phyloP scores from a whole-genome alignment of 2,329 filamentous ascomycete genomes.

The Rosellinia necatrix region DNA sequence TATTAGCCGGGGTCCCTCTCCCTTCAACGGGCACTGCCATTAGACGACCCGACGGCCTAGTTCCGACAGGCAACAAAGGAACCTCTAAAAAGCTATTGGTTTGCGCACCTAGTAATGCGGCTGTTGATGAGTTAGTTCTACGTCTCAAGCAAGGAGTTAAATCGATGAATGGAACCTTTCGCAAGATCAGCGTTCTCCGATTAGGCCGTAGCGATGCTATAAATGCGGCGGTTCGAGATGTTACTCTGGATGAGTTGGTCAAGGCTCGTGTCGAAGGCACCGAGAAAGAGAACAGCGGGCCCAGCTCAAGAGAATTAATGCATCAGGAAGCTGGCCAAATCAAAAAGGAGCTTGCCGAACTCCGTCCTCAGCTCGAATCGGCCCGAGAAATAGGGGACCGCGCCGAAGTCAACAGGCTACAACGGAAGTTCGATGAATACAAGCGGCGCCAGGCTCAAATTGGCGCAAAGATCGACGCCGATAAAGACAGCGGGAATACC shows the following conservation, averaged over 20 bases:
- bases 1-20: slow-evolving; percentile 65
- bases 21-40: slow-evolving; percentile 50
- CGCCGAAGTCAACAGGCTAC: slow-evolving; percentile 57
- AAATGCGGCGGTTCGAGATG: slow-evolving; percentile 84
- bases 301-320: slow-evolving; percentile 61
- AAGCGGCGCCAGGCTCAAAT: slow-evolving; percentile 78
- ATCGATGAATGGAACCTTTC: slow-evolving; percentile 71
- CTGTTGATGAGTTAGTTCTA: slow-evolving; percentile 93
- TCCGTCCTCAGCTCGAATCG: slow-evolving; percentile 74
- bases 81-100: slow-evolving; percentile 84
- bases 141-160: slow-evolving; percentile 87
- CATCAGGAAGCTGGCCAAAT: slow-evolving; percentile 70
- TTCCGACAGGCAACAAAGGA: slow-evolving; percentile 42
- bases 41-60: slow-evolving; percentile 44
- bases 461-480: slow-evolving; percentile 81
- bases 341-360: slow-evolving; percentile 73
- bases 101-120: slow-evolving; percentile 97
- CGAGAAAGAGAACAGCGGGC: slow-evolving; percentile 61
- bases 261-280: slow-evolving; percentile 70
- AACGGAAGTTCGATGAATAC: slow-evolving; percentile 77
- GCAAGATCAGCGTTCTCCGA: slow-evolving; percentile 85
- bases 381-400: slow-evolving; percentile 61
- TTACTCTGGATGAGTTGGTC: slow-evolving; percentile 92
- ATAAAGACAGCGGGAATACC: slow-evolving; percentile 83
- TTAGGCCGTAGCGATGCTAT: slow-evolving; percentile 91